Evolutionary conservation across 352 stramenopile species (phyloP), one percentile per base, ranked within the genome.

Genomic region (Aphanomyces astaci): DNA sequence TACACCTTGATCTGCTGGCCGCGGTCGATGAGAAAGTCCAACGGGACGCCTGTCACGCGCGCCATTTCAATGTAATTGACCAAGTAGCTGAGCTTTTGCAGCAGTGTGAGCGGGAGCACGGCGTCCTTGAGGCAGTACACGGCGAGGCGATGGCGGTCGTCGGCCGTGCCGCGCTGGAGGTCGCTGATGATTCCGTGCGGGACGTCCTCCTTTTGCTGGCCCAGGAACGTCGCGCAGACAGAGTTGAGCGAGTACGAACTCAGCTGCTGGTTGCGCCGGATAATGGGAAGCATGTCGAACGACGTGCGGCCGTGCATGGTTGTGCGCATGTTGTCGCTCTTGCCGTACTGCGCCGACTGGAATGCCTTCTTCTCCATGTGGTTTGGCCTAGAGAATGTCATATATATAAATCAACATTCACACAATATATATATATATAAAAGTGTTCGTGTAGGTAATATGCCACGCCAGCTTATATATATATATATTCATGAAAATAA

Each of bases 31-130:
- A 99, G 77, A 69, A 99, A 99, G 55, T 93, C 92, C 63, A 99
- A 90, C 0, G 97, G 97, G 7, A 99, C 97, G 52, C 97, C 97
- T 13, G 92, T 99, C 48, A 99, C 97, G 76, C 97, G 89, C 11
- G 97, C 97, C 97, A 99, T 99, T 79, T 99, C 97, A 66, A 99
- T 94, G 77, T 99, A 98, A 83, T 99, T 99, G 43, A 99, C 96
- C 28, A 99, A 75, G 24, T 99, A 96, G 49, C 93, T 98, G 36
- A 99, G 87, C 72, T 99, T 99, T 63, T 99, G 91, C 73, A 99
- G 96, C 24, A 99, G 86, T 15, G 90, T 88, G 71, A 98, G 85
- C 30, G 97, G 97, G 45, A 99, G 77, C 63, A 96, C 87, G 2
- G 97, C 97, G 86, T 99, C 97, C 79, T 99, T 99, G 27, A 99